A percentile compares a stretch with the other conserved stretches of the same genome.
These are phyloP conservation scores for Crithidia acanthocephali DNA, from an alignment of 208 protist species.

Conservation along the genomic window DNA sequence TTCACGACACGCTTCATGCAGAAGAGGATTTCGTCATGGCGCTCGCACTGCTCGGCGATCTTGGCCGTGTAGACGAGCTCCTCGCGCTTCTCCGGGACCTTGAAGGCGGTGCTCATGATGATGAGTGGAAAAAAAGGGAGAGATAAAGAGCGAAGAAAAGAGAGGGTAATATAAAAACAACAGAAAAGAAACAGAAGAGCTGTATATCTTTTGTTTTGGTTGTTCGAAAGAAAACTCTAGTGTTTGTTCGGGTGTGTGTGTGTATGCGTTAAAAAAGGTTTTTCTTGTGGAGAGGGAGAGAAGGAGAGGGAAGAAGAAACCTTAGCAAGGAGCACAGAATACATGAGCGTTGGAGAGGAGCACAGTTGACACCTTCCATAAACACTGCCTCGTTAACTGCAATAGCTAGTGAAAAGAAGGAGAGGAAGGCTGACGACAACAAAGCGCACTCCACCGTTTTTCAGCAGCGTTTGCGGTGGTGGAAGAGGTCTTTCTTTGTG, in stretches of 20 bases:
- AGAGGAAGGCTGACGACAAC: no score
- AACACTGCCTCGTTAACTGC: no score
- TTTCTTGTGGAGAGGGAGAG: neutral
- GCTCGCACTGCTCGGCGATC: constrained; percentile 99
- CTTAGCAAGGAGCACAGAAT: no score
- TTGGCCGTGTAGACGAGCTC: constrained; percentile 96
- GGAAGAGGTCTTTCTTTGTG: no score
- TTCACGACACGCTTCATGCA: constrained; percentile 98
- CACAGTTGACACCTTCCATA: no score
- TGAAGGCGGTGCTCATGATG: constrained; percentile 53
- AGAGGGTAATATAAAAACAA: constrained; percentile 12
- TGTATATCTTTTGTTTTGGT: neutral
- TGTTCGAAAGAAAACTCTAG: neutral
- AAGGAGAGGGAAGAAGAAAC: constrained; percentile 1
- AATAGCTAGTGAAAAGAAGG: no score
- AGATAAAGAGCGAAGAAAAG: constrained; percentile 19
- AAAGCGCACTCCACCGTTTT: no score
- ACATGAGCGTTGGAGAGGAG: no score
- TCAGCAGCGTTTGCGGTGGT: no score
- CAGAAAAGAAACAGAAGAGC: neutral
- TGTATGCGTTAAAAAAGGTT: no score
- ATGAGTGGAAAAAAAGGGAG: neutral
- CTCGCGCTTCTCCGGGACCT: constrained; percentile 91
- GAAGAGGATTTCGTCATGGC: constrained; percentile 99
- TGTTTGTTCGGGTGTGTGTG: neutral